Conservation (phyloP, 257 asterid genomes). For the Ocimum tenuiflorum region DNA sequence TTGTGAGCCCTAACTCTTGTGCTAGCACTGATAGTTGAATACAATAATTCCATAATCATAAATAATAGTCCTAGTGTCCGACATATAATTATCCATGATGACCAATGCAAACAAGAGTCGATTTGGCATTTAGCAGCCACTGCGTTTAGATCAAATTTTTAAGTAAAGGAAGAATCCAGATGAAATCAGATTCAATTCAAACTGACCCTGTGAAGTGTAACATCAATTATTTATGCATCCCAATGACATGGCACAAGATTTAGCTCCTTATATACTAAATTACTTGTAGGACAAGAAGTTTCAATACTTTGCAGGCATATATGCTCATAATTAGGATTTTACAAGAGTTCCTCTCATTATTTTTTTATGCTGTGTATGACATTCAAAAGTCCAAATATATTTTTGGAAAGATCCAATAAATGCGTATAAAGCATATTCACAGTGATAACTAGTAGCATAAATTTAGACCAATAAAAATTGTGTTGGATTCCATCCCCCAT, state of each 20-base stretch:
- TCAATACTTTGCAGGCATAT: neutral
- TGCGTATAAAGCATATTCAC: neutral
- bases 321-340: neutral
- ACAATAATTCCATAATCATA: no score
- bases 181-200: neutral
- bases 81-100: neutral
- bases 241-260: neutral
- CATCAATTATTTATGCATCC: neutral
- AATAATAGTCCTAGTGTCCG: no score
- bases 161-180: neutral
- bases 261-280: neutral
- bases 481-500: neutral
- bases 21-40: no score
- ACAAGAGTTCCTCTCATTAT: neutral
- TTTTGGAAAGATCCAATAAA: neutral
- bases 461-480: neutral
- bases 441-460: neutral
- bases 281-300: neutral
- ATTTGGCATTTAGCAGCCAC: conserved; percentile 2
- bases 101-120: neutral
- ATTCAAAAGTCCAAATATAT: neutral
- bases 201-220: neutral
- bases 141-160: neutral
- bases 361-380: neutral
- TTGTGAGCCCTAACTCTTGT: neutral